Evolutionary conservation across 495 filamentous ascomycete genomes (phyloP), one percentile per base, ranked within the genome.

Genomic region (Parachaetomium inaequale): DNA sequence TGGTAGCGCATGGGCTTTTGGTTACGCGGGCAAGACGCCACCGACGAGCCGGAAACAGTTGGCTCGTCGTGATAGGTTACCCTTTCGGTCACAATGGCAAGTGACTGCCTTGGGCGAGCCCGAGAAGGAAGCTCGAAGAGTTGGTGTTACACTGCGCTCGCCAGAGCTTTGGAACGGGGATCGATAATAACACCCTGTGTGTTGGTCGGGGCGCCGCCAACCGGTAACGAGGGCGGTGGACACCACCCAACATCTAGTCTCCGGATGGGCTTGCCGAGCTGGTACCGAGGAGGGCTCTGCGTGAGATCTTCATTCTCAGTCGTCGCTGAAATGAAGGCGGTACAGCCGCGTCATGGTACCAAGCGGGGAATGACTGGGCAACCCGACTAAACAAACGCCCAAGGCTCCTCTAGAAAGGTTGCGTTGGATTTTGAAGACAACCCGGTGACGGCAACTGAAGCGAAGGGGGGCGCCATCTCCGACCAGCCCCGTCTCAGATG

Each of bases 51-150:
- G 34, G 36, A 36, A 32, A 31, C 45, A 32, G 50, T 34, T 68
- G 45, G 43, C 55, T 56, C 7, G 17, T 25, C 28, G 26, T 51
- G 60, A 62, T 59, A 65, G 43, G 53, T n/a, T 45, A 29, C 25
- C 19, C 3, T n/a, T 45, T 47, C 52, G 11, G 34, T 31, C 53
- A 61, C 14, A 28, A 65, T 58, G 58, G 26, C 52, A 50, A 61
- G 52, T 58, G 45, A 58, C 43, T 60, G 62, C 55, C 25, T 51
- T 8, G 25, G 11, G 19, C 23, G 14, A 29, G 57, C 63, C 58
- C 26, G 5, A 66, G 47, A 59, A 58, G 63, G 63, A 66, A 66
- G 63, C 54, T 66, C 36, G 12, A 47, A 54, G 14, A 31, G 51
- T 17, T 31, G 45, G 55, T 25, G 58, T 61, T 58, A 40, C 47